These are phyloP conservation scores for Coemansia sp. DNA, from an alignment of 192 early-diverging fungal species.

Conservation along the genomic window DNA sequence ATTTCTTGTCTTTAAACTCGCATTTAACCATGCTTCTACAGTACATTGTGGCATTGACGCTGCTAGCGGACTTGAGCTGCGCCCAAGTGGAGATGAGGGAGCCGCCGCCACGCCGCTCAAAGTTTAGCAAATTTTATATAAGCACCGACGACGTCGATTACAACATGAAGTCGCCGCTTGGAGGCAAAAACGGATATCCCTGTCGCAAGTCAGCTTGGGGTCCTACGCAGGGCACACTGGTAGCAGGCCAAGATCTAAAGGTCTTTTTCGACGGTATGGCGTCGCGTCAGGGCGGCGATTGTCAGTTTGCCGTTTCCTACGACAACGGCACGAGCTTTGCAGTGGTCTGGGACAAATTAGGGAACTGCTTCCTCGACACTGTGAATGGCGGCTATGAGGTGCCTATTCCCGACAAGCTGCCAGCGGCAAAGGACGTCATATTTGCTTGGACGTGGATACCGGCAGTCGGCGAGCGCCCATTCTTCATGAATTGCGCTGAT, in stretches of 20 bases:
- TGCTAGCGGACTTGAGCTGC: constrained; percentile 15
- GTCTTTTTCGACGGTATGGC: constrained; percentile 59
- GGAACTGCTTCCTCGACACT: constrained; percentile 49
- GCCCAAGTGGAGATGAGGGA: constrained; percentile 50
- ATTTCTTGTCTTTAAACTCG: neutral
- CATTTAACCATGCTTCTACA: neutral
- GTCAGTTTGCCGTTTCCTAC: constrained; percentile 68
- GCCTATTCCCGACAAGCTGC: constrained; percentile 59
- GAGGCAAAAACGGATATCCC: constrained; percentile 41
- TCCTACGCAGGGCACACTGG: constrained; percentile 38
- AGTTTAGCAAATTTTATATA: constrained; percentile 50
- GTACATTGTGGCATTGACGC: neutral
- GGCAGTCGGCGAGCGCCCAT: constrained; percentile 17
- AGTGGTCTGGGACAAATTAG: constrained; percentile 59
- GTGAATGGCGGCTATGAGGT: constrained; percentile 54
- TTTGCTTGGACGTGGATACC: constrained; percentile 58
- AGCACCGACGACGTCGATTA: constrained; percentile 54
- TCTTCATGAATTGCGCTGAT: constrained; percentile 53
- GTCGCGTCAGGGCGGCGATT: constrained; percentile 68
- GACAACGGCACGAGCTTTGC: constrained; percentile 65
- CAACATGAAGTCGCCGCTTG: constrained; percentile 54
- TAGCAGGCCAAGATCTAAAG: constrained; percentile 55
- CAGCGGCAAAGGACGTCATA: constrained; percentile 54
- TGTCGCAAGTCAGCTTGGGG: constrained; percentile 45
- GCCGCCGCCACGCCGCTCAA: constrained; percentile 49